Percentiles rank a stretch among this genome's conserved stretches.
Conservation (phyloP, 2,329 filamentous ascomycete species). For the Alternaria novae-zelandiae region DNA sequence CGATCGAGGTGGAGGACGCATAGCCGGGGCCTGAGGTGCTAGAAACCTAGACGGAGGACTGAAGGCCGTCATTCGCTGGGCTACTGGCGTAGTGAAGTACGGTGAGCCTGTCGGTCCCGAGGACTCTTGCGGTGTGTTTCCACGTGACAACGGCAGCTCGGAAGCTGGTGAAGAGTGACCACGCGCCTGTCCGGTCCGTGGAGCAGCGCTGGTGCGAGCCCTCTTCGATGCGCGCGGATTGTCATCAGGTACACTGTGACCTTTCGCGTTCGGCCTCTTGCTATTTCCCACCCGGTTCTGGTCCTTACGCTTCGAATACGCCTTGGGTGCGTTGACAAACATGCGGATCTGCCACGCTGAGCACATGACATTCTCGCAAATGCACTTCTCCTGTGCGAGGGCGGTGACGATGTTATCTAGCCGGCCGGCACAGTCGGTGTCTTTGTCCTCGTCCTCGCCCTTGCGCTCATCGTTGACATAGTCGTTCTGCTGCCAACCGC, state of each 20-base stretch:
- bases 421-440: conserved; percentile 37
- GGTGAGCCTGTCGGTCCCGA: not conserved
- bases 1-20: not conserved
- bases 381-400: conserved; percentile 44
- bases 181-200: conserved; percentile 4
- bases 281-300: conserved; percentile 45
- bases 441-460: conserved; percentile 41
- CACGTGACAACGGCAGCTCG: conserved; percentile 6
- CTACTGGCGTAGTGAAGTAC: conserved; percentile 5
- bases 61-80: not conserved
- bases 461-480: conserved; percentile 45
- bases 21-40: not conserved
- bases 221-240: conserved; percentile 12
- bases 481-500: conserved; percentile 45
- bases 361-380: conserved; percentile 47
- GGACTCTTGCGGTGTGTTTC: conserved; percentile 12
- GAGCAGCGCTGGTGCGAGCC: conserved; percentile 3
- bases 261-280: conserved; percentile 37
- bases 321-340: conserved; percentile 46
- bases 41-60: not conserved
- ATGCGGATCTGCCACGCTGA: conserved; percentile 46
- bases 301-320: conserved; percentile 42
- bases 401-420: conserved; percentile 40
- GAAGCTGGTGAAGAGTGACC: conserved; percentile 12
- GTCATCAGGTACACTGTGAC: conserved; percentile 5